These are phyloP conservation scores for Rheum nobile DNA, from an alignment of 148 eudicot genomes.

Conservation along the genomic window DNA sequence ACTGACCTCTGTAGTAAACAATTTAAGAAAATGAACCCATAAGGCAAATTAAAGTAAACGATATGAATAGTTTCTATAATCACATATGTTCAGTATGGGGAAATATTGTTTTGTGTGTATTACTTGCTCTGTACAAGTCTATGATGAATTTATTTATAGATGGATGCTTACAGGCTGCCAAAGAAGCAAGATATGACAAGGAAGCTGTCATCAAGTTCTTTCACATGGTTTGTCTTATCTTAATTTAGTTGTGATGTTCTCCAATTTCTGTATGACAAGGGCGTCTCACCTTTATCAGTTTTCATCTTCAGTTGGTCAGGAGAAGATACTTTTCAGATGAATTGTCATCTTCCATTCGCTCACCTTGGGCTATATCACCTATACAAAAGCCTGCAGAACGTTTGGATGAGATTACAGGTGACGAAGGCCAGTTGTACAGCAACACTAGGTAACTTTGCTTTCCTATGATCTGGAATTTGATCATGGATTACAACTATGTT, in stretches of 20 bases:
- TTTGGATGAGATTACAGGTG: conserved; percentile 39
- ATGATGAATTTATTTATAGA: background rate
- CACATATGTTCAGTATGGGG: background rate
- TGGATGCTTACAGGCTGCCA: conserved; percentile 57
- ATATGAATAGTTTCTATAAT: background rate
- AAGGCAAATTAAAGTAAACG: background rate
- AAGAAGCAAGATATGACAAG: conserved; percentile 79
- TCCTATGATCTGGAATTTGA: background rate
- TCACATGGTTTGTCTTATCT: conserved; percentile 41
- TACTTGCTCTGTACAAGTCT: background rate
- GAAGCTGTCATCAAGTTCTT: conserved; percentile 85
- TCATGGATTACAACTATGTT: background rate
- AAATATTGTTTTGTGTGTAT: background rate
- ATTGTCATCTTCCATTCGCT: conserved; percentile 31
- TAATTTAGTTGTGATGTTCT: background rate
- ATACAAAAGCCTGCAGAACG: conserved; percentile 28
- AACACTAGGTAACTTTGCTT: conserved; percentile 28
- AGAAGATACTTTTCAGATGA: conserved; percentile 82
- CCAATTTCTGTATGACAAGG: background rate
- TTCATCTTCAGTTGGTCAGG: conserved; percentile 53
- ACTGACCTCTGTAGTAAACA: background rate
- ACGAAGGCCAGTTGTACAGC: conserved; percentile 34
- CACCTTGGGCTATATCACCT: conserved; percentile 42
- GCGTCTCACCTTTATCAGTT: background rate
- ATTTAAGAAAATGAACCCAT: background rate